Conservation (phyloP, 2,329 filamentous ascomycete genomes). For the Penicillium sp. region DNA sequence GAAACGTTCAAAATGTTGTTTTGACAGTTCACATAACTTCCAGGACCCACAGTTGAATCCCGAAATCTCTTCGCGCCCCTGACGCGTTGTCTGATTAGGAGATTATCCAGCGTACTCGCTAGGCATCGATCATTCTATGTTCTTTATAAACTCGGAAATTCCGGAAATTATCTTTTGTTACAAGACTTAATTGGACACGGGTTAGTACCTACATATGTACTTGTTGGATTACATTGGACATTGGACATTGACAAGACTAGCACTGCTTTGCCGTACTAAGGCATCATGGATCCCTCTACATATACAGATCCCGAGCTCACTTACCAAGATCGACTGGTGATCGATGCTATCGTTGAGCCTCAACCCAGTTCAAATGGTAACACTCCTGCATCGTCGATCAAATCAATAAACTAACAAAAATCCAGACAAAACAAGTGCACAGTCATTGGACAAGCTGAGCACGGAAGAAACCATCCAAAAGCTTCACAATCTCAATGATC, state of each 20-base stretch:
- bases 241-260: constrained; percentile 6
- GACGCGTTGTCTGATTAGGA: constrained; percentile 7
- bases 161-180: not conserved
- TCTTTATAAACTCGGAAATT: not conserved
- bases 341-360: constrained; percentile 37
- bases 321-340: constrained; percentile 40
- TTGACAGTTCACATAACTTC: constrained; percentile 2
- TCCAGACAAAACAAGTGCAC: constrained; percentile 12
- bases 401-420: constrained; percentile 1
- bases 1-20: constrained; percentile 10
- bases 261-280: not conserved
- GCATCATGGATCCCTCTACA: constrained; percentile 31
- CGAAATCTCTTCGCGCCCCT: constrained; percentile 15
- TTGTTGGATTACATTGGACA: not conserved
- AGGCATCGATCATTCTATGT: not conserved
- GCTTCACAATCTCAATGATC: constrained; percentile 53
- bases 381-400: not conserved
- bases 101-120: not conserved
- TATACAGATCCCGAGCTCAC: constrained; percentile 39
- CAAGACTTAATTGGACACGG: not conserved
- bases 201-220: not conserved
- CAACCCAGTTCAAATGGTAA: constrained; percentile 26
- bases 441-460: constrained; percentile 16
- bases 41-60: constrained; percentile 8
- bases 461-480: constrained; percentile 39